Conservation (phyloP, 441 rosid genomes). For the Raphanus hybrid region DNA sequence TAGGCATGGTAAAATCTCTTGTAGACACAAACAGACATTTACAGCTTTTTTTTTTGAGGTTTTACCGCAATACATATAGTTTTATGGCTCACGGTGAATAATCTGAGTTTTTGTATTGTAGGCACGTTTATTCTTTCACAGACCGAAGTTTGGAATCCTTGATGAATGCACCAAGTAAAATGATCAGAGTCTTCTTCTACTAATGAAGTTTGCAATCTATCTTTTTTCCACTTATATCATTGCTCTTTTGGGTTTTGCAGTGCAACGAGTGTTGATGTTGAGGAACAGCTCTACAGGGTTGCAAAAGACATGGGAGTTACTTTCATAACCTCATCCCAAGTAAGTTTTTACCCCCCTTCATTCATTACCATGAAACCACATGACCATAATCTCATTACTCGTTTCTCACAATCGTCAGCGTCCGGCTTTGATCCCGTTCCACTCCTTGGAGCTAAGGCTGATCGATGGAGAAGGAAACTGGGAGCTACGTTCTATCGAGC, state of each 20-base stretch:
- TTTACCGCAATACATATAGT: no score
- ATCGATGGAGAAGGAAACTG: conserved; percentile 98
- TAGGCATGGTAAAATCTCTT: conserved; percentile 80
- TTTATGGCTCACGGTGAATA: conserved; percentile 14
- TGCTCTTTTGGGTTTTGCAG: conserved; percentile 48
- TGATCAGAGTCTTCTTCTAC: conserved; percentile 20
- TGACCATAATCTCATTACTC: not conserved
- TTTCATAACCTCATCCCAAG: conserved; percentile 96
- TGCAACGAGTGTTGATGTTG: conserved; percentile 98
- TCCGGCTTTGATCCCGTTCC: conserved; percentile 95
- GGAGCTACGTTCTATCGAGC: conserved; percentile 85
- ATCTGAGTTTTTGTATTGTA: conserved; percentile 44
- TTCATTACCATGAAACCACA: not conserved
- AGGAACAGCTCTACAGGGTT: conserved; percentile 94
- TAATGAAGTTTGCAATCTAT: not conserved
- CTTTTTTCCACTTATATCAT: conserved; percentile 2
- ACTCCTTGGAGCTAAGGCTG: conserved; percentile 80
- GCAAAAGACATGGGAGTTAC: conserved; percentile 92
- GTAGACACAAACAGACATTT: not conserved
- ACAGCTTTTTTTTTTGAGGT: not conserved
- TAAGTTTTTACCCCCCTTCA: conserved; percentile 32
- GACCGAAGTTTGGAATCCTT: conserved; percentile 92
- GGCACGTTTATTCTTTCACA: conserved; percentile 99
- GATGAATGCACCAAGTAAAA: conserved; percentile 99
- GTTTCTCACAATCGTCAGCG: conserved; percentile 56